Evolutionary conservation across 2,329 filamentous ascomycete genomes (phyloP), one percentile per base, ranked within the genome.

Genomic region (Geosmithia flava): DNA sequence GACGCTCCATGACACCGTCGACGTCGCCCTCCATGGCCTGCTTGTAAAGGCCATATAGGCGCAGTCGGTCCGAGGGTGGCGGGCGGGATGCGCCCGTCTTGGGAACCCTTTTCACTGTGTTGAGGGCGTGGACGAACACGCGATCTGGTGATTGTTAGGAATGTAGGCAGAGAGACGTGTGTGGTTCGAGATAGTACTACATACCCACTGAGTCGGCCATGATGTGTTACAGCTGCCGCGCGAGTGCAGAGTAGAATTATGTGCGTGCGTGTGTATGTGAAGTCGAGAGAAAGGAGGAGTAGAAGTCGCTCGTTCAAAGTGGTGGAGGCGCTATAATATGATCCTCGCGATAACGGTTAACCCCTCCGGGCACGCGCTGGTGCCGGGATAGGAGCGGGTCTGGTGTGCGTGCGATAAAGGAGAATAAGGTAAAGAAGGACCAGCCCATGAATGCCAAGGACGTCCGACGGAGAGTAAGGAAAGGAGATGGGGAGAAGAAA

Each of bases 1-100:
- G 91, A 44, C 89, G 79, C 58, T 91, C 83, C 84, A 96, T 94
- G 46, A 97, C 88, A 45, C 87, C 87, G 56, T 93, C 86, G 33
- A 97, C 90, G 66, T 98, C 88, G 45, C 93, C 93, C 71, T 98
- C 90, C 93, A 97, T 97, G 53, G 89, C 89, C 68, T 98, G 93
- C 64, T 98, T 98, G 72, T 98, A 98, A 55, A 98, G 76, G 54
- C 93, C 93, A 83, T 98, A 98, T 52, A 98, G 84, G 50, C 86
- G 85, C 56, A 98, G 75, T 50, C 93, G 84, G 60, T 94, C 90
- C 52, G 77, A 72, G 2, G 89, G 80, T 45, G 93, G 93, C 44
- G 93, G 93, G 53, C 93, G 85, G 53, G 87, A 81, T 47, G 88
- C 88, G 53, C 93, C 91, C 17, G 90, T 95, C 61, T 93, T 91